Conservation (phyloP, 208 protist species). For the Wallacemonas sp. region DNA sequence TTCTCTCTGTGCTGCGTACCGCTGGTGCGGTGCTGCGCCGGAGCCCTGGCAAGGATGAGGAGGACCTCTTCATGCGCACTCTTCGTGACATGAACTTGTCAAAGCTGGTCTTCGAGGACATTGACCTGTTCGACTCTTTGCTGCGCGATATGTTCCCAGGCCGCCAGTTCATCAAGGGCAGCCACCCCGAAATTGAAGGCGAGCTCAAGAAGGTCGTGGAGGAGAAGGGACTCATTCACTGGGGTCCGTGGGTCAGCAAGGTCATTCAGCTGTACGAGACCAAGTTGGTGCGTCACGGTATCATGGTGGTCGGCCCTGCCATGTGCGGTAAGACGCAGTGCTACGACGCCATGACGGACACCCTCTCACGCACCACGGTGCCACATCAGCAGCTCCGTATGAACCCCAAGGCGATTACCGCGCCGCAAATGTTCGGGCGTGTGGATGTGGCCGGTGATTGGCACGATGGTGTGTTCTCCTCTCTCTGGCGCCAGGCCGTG, state of each 20-base stretch:
- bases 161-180: conserved; percentile 91
- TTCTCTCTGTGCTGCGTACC: conserved; percentile 97
- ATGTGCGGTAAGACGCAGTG: conserved; percentile 95
- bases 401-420: conserved; percentile 96
- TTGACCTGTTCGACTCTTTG: conserved; percentile 96
- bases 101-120: conserved; percentile 97
- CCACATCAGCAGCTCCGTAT: conserved; percentile 93
- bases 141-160: conserved; percentile 94
- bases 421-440: conserved; percentile 96
- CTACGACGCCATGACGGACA: conserved; percentile 91
- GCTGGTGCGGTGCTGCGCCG: conserved; percentile 90
- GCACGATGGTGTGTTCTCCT: conserved; percentile 96
- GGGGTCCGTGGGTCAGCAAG: conserved; percentile 91
- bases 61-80: conserved; percentile 96
- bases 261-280: conserved; percentile 96
- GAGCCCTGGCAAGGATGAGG: conserved; percentile 91
- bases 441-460: conserved; percentile 95
- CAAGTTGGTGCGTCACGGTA: conserved; percentile 94
- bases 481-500: conserved; percentile 89
- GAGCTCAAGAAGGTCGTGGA: conserved; percentile 87
- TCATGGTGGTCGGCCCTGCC: conserved; percentile 94
- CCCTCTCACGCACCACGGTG: conserved; percentile 81
- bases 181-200: conserved; percentile 90
- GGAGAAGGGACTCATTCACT: conserved; percentile 85
- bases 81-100: conserved; percentile 98